Evolutionary conservation across 2,329 filamentous ascomycete species (phyloP).

Genomic region (Gaeumannomyces sp.): DNA sequence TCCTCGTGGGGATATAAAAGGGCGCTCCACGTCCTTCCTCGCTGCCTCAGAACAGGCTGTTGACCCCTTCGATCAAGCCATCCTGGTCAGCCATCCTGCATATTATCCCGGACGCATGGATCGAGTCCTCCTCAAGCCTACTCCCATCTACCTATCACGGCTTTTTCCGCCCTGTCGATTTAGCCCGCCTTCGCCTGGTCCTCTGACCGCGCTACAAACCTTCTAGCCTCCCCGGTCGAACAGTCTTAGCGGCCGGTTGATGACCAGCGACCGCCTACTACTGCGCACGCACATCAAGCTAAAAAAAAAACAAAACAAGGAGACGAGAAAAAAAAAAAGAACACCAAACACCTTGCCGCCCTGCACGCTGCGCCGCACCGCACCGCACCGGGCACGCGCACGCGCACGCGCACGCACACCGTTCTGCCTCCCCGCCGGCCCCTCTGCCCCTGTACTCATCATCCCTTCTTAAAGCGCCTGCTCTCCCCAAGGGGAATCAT

Average conservation of each 20-base stretch:
- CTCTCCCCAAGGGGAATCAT: not conserved
- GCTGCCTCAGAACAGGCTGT: not conserved
- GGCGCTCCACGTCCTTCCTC: not conserved
- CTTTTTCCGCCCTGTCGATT: not conserved
- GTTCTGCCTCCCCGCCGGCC: not conserved
- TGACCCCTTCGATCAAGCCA: not conserved
- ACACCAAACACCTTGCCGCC: not conserved
- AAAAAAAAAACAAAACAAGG: constrained; percentile 8
- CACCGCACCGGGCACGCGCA: not conserved
- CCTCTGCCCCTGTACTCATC: not conserved
- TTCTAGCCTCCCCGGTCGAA: not conserved
- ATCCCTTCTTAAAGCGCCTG: not conserved
- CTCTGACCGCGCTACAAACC: not conserved
- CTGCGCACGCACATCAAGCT: constrained; percentile 1
- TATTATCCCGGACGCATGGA: too few relatives aligned
- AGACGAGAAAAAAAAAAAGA: constrained; percentile 12
- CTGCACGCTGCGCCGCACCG: not conserved
- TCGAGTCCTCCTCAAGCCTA: not conserved
- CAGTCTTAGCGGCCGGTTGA: not conserved
- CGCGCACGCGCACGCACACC: constrained; percentile 3
- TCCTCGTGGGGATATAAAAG: not conserved
- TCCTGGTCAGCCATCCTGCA: not conserved
- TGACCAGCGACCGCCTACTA: not conserved
- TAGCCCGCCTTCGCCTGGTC: not conserved
- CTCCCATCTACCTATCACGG: not conserved